Conservation (phyloP, 1,284 basidiomycete genomes). For the Spongiforma sp. region DNA sequence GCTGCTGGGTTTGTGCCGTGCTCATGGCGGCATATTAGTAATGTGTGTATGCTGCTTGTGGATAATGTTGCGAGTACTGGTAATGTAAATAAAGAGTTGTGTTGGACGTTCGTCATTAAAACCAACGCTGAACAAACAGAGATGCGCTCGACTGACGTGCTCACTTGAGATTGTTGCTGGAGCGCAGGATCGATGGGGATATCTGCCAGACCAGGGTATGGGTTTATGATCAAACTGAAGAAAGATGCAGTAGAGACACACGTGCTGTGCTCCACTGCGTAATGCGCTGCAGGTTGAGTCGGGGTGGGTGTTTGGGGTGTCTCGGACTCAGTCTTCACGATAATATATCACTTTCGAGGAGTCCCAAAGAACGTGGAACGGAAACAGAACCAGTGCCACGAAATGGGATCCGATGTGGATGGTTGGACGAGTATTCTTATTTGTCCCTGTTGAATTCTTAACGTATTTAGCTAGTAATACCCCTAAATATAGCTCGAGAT, state of each 20-base stretch:
- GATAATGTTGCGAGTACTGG: constrained; percentile 56
- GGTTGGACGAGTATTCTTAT: no score
- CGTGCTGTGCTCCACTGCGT: constrained; percentile 50
- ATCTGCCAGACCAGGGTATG: constrained; percentile 42
- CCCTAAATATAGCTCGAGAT: no score
- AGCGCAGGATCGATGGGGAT: constrained; percentile 74
- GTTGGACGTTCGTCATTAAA: constrained; percentile 30
- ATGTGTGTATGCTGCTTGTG: constrained; percentile 56
- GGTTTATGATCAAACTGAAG: constrained; percentile 1
- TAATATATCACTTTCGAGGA: not conserved
- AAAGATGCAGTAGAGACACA: constrained; percentile 31
- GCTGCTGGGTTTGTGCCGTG: constrained; percentile 35
- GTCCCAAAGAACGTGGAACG: no score
- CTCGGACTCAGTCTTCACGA: constrained; percentile 44
- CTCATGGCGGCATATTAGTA: constrained; percentile 51
- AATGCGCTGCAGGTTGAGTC: constrained; percentile 34
- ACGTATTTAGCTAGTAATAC: no score
- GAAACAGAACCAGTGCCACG: not conserved
- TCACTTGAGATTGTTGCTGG: constrained; percentile 61
- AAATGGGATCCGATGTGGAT: no score
- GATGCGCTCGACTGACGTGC: constrained; percentile 42
- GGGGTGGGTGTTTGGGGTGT: constrained; percentile 39
- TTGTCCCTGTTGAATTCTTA: no score
- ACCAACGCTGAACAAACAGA: not conserved
- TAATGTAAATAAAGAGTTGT: constrained; percentile 50